Conservation (phyloP, 805 yeast species). For the Barnettozyma sp. region DNA sequence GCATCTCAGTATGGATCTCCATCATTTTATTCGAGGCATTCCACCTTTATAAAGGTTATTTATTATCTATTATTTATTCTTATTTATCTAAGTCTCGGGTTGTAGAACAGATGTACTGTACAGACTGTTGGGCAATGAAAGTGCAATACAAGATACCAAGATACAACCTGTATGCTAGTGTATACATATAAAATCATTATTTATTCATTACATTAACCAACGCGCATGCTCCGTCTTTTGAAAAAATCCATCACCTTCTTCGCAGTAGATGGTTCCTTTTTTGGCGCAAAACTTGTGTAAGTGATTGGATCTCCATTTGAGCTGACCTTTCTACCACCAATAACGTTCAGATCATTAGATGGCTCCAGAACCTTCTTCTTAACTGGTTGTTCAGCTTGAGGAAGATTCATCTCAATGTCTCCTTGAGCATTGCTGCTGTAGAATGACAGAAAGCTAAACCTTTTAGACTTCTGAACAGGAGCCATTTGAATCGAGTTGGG, state of each 20-base stretch:
- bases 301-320: conserved; percentile 16
- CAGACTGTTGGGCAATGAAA: background rate
- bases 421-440: conserved; percentile 15
- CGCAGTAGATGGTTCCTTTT: conserved; percentile 65
- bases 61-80: conserved; percentile 3
- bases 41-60: too few species aligned
- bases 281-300: conserved; percentile 25
- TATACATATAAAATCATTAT: background rate
- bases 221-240: conserved; percentile 51
- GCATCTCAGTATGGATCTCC: too few species aligned
- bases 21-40: too few species aligned
- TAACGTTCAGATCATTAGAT: conserved; percentile 18
- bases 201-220: conserved; percentile 5
- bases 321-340: conserved; percentile 10
- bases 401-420: conserved; percentile 13
- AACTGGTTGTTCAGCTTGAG: conserved; percentile 1
- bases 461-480: conserved; percentile 26
- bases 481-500: too few species aligned
- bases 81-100: conserved; percentile 8
- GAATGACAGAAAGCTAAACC: conserved; percentile 37
- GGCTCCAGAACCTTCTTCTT: conserved; percentile 23
- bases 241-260: conserved; percentile 73
- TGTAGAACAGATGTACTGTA: background rate
- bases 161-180: background rate
- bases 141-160: too few species aligned